Evolutionary conservation across 805 yeast genomes (phyloP).

Genomic region (Cyberlindnera amylophila): DNA sequence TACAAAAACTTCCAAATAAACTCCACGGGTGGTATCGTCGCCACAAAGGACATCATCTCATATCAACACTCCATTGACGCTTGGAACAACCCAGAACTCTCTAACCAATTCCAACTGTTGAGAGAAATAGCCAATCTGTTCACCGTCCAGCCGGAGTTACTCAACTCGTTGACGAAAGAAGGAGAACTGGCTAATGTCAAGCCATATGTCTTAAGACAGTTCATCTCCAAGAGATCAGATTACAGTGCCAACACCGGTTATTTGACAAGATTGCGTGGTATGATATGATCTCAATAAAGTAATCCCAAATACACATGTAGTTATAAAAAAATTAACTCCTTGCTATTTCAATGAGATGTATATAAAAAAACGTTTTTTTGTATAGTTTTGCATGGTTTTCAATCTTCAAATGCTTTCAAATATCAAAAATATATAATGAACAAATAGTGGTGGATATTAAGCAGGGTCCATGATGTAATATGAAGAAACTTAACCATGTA

Average conservation of each 20-base stretch:
- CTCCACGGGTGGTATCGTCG: slow-evolving; percentile 76
- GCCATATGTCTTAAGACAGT: slow-evolving; percentile 58
- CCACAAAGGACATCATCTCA: slow-evolving; percentile 78
- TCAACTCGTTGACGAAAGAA: slow-evolving; percentile 75
- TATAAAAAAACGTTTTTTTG: too few species aligned
- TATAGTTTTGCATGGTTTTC: too few species aligned
- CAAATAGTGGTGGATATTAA: too few species aligned
- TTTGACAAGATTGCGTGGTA: slow-evolving; percentile 24
- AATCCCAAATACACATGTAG: not conserved
- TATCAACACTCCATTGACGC: slow-evolving; percentile 65
- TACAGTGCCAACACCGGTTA: slow-evolving; percentile 45
- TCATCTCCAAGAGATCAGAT: slow-evolving; percentile 66
- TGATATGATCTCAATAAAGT: slow-evolving; percentile 12
- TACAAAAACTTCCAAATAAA: slow-evolving; percentile 72
- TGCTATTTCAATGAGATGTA: too few species aligned
- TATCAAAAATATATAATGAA: too few species aligned
- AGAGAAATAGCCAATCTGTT: slow-evolving; percentile 82
- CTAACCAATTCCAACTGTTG: slow-evolving; percentile 63
- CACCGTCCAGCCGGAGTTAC: slow-evolving; percentile 77
- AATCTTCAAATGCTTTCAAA: too few species aligned
- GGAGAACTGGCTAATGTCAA: slow-evolving; percentile 70
- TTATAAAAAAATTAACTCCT: too few species aligned
- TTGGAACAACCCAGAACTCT: slow-evolving; percentile 60
- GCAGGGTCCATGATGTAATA: too few species aligned
- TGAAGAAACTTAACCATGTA: not conserved